Evolutionary conservation across 176 grass and related monocot species (phyloP), one percentile per base, ranked within the genome.

Genomic region (Tillandsia leiboldiana): DNA sequence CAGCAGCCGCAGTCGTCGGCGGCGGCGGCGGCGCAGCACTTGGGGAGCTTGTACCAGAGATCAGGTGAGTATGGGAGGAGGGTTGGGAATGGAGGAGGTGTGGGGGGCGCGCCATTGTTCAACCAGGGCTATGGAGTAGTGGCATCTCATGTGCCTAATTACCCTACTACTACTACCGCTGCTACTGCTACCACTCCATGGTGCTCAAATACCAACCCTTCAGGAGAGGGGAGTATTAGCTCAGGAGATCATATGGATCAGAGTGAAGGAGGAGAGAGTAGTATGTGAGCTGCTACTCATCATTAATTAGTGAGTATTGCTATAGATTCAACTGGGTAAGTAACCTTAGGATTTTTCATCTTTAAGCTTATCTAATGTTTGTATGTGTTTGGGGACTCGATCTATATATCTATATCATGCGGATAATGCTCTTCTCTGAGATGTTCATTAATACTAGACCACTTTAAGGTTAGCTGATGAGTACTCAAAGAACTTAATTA

Each of bases 241-340:
- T 26, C 26, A 12, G 9, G 17, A 65, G 63, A 12, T 12, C 12
- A 28, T 33, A 80, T 83, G 81, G 85, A 87, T 87, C 81, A 83
- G 76, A 83, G 83, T 64, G 85, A 87, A 77, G 85, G 69, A 76
- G 81, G 85, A 66, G 85, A 87, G 73, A 87, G 77, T 70, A 83
- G 80, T 81, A 87, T 87, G 81, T 87, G 85, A 80, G 17, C 65
- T 73, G 17, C 65, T 73, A 65, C 53, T 29, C 71, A 77, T 71
- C 65, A 77, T 80, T 67, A 74, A 80, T 68, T 65, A 49, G 33
- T 79, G 11, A 71, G 61, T 68, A 66, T 67, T 48, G 65, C 28
- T 23, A 23, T 61, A 42, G 33, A 18, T 61, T 17, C 56, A 61
- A 61, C 15, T 61, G 56, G 20, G 6, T 14, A 14, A 9, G 15